A percentile compares a stretch with the other conserved stretches of the same genome.
Evolutionary conservation across 768 basidiomycete genomes (phyloP).

Genomic region (Termitomyces sp.): DNA sequence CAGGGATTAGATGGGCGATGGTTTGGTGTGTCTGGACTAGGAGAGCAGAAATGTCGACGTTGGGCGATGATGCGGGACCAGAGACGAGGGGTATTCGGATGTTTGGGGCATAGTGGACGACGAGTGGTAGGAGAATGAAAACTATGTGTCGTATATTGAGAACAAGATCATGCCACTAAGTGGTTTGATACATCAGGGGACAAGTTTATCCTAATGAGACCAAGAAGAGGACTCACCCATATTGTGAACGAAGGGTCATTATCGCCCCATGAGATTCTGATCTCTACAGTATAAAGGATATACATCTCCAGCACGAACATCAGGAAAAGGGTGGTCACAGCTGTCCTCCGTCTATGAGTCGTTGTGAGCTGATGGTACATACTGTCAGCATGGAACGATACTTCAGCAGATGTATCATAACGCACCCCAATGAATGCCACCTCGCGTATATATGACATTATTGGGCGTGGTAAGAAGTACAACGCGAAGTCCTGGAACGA

Average conservation of each 20-base stretch:
- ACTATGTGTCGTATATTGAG: constrained; percentile 48
- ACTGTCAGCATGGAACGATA: background rate
- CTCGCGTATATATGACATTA: constrained; percentile 57
- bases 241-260: constrained; percentile 17
- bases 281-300: constrained; percentile 40
- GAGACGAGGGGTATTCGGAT: constrained; percentile 25
- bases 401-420: background rate
- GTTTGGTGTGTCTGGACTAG: constrained; percentile 25
- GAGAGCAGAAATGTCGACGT: constrained; percentile 12
- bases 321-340: constrained; percentile 42
- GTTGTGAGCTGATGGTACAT: constrained; percentile 23
- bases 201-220: background rate
- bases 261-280: constrained; percentile 34
- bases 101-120: constrained; percentile 39
- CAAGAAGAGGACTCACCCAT: constrained; percentile 23
- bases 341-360: constrained; percentile 32
- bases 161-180: constrained; percentile 63
- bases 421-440: constrained; percentile 46
- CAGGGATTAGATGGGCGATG: constrained; percentile 34
- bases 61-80: constrained; percentile 19
- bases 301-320: constrained; percentile 52
- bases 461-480: constrained; percentile 47
- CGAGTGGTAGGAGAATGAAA: constrained; percentile 53
- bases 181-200: background rate
- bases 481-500: constrained; percentile 56